phyloP scores from a whole-genome alignment of 768 basidiomycete genomes.

The Cystoderma amianthinum region DNA sequence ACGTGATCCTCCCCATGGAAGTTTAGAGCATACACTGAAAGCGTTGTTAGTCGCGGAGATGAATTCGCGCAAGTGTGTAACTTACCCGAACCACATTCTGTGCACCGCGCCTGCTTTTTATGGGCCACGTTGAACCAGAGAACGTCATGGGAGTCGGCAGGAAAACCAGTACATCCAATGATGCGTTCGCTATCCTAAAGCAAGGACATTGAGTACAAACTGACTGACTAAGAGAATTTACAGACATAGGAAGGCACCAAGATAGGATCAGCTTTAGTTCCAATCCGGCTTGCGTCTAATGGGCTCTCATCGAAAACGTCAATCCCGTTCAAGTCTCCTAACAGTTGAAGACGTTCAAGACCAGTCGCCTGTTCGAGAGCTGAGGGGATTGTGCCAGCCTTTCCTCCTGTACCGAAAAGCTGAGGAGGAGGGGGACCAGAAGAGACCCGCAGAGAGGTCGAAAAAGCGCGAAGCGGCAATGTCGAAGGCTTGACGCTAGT shows the following conservation, averaged over 20 bases:
- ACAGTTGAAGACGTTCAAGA: constrained; percentile 90
- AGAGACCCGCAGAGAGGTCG: constrained; percentile 43
- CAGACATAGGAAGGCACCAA: constrained; percentile 82
- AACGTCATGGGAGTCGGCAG: constrained; percentile 92
- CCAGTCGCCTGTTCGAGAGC: constrained; percentile 92
- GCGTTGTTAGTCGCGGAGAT: not conserved
- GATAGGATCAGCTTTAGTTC: constrained; percentile 84
- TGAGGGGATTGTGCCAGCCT: constrained; percentile 70
- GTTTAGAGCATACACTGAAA: constrained; percentile 66
- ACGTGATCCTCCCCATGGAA: constrained; percentile 55
- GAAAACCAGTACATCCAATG: constrained; percentile 91
- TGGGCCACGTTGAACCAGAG: constrained; percentile 72
- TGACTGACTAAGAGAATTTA: constrained; percentile 3
- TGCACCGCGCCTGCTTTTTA: constrained; percentile 73
- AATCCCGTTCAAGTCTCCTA: constrained; percentile 83
- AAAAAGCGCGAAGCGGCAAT: constrained; percentile 46
- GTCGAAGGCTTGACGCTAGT: constrained; percentile 23
- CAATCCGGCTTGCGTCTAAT: constrained; percentile 77
- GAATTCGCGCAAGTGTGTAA: constrained; percentile 6
- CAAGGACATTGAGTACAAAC: constrained; percentile 3
- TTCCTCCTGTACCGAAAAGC: constrained; percentile 66
- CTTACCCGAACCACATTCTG: constrained; percentile 90
- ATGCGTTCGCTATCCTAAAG: constrained; percentile 72
- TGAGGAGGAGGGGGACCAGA: constrained; percentile 57
- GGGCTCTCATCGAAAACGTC: constrained; percentile 87